Evolutionary conservation across 2,329 filamentous ascomycete genomes (phyloP), one percentile per base, ranked within the genome.

Genomic region (Penicillium sp.): DNA sequence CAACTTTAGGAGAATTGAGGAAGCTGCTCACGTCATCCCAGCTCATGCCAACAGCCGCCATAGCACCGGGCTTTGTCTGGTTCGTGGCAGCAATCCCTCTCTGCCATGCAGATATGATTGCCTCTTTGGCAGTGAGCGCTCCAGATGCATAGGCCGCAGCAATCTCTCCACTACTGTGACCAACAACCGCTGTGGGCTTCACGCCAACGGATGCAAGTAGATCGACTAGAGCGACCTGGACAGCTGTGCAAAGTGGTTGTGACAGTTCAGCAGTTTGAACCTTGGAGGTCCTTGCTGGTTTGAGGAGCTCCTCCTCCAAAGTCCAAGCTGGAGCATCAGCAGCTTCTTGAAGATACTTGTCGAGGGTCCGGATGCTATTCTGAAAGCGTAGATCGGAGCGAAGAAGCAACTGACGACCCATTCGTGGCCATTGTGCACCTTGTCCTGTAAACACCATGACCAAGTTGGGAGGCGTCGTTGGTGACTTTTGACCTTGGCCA

Each of bases 161-260:
- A 16, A 66, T 56, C 18, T 65, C 64, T 1, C 62, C 64, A 43
- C 52, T 59, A 11, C 55, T 60, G 28, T 66, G 64, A 1, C 64
- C 64, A 0, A 66, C 54, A 1, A 64, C 61, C 5, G 55, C 56
- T 2, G 48, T 5, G 0, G 58, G 49, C 3, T 40, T 16, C 19
- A 64, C 26, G 0, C 52, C 55, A 37, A 51, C 48, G 3, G 28
- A 19, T 2, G 39, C 18, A 5, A 66, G 43, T 0, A 55, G 13
- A 5, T 60, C 56, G 1, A 64, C 21, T 5, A 66, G 44, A 8
- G 52, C 55, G 13, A 66, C 45, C 24, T 66, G 63, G 1, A 66
- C 28, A 3, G 58, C 60, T 1, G 62, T 60, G 33, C 59, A 63
- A 1, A 64, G 18, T 10, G 63, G 58, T 33, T 64, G 63, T 2